Conservation (phyloP, 2,329 filamentous ascomycete species). For the Rhinocladiella mackenziei region DNA sequence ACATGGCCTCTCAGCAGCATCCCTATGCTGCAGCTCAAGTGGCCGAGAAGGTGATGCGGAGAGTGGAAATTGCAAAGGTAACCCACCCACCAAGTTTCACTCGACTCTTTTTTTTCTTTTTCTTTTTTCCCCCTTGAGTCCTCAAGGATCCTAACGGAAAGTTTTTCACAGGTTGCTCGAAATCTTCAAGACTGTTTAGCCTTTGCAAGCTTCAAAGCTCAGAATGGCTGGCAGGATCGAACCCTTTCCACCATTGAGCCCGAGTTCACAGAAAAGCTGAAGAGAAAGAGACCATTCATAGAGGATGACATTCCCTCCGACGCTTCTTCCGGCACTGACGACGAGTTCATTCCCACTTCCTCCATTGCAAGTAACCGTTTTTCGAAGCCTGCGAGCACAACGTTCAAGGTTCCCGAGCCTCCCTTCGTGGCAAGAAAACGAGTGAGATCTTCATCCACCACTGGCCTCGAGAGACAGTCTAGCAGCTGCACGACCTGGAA, state of each 20-base stretch:
- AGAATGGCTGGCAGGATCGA: constrained; percentile 90
- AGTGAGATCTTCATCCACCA: constrained; percentile 63
- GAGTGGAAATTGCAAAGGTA: constrained; percentile 73
- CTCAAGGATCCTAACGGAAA: constrained; percentile 25
- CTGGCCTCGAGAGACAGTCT: constrained; percentile 48
- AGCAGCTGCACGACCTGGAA: constrained; percentile 68
- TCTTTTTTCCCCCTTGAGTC: too few relatives aligned
- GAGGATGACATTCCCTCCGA: constrained; percentile 81
- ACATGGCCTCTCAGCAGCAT: constrained; percentile 34
- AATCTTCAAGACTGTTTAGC: constrained; percentile 90
- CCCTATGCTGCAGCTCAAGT: constrained; percentile 36
- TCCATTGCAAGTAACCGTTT: constrained; percentile 54
- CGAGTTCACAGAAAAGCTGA: constrained; percentile 72
- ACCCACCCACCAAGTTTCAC: constrained; percentile 24
- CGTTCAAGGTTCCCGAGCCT: constrained; percentile 42
- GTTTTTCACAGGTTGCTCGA: constrained; percentile 71
- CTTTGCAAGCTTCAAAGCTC: constrained; percentile 94
- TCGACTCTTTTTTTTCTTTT: too few relatives aligned
- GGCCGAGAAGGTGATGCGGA: constrained; percentile 63
- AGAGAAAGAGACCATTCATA: constrained; percentile 62
- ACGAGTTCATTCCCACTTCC: constrained; percentile 63
- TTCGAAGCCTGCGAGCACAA: constrained; percentile 33
- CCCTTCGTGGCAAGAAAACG: constrained; percentile 57
- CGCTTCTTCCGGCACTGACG: constrained; percentile 76
- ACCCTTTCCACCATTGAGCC: constrained; percentile 82